These are phyloP conservation scores for Podaxis sp. DNA, from an alignment of 768 basidiomycete genomes.

Conservation along the genomic window DNA sequence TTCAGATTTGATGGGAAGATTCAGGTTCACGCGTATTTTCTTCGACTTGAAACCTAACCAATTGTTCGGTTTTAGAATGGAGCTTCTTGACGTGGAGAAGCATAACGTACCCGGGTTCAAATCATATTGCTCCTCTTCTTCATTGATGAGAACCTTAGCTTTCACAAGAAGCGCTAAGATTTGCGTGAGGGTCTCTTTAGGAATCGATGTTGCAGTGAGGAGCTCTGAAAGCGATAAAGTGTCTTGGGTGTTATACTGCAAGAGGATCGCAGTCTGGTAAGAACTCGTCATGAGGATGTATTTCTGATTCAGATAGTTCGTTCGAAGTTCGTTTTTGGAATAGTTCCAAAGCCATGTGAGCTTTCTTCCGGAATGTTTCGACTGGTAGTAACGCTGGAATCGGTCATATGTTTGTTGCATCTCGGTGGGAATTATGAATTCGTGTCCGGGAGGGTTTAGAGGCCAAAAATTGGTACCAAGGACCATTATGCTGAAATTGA, in stretches of 20 bases:
- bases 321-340: conserved; percentile 93
- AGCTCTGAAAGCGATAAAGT: conserved; percentile 82
- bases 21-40: conserved; percentile 91
- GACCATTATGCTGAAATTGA: conserved; percentile 92
- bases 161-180: conserved; percentile 72
- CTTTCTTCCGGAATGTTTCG: conserved; percentile 92
- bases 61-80: neutral
- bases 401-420: conserved; percentile 85
- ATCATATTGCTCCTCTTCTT: conserved; percentile 88
- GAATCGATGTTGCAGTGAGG: conserved; percentile 73
- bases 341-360: conserved; percentile 99
- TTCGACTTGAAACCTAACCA: conserved; percentile 81
- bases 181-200: conserved; percentile 75
- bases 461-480: conserved; percentile 98
- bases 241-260: conserved; percentile 92
- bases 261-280: conserved; percentile 92
- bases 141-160: conserved; percentile 85
- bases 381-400: conserved; percentile 91
- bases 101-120: conserved; percentile 64
- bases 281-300: conserved; percentile 95
- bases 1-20: conserved; percentile 91
- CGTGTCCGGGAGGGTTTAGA: conserved; percentile 74
- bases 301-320: conserved; percentile 90
- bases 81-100: neutral
- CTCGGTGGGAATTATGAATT: conserved; percentile 87